A percentile compares a stretch with the other conserved stretches of the same genome.
These are phyloP conservation scores for Primulina eburnea DNA, from an alignment of 257 asterid species.

Conservation along the genomic window DNA sequence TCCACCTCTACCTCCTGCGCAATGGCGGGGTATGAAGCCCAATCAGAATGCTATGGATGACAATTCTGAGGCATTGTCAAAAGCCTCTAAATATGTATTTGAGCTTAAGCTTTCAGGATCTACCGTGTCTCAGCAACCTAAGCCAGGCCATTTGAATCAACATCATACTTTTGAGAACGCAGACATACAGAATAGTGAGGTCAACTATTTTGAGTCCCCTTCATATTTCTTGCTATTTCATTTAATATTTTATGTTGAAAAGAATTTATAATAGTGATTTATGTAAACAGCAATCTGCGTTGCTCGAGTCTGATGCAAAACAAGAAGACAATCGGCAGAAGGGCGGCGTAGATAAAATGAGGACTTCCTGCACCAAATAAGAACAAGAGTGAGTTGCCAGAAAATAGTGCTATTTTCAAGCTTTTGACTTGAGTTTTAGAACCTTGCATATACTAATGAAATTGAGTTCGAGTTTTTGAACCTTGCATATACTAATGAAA, in stretches of 20 bases:
- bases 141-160: constrained; percentile 64
- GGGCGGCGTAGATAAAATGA: constrained; percentile 55
- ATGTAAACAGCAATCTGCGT: constrained; percentile 40
- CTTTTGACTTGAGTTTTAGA: background rate
- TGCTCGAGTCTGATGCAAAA: constrained; percentile 36
- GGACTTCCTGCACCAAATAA: constrained; percentile 90
- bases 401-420: constrained; percentile 12
- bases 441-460: background rate
- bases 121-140: constrained; percentile 61
- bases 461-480: background rate
- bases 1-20: constrained; percentile 69
- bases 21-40: constrained; percentile 47
- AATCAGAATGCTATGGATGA: constrained; percentile 35
- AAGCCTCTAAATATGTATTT: constrained; percentile 37
- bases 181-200: constrained; percentile 56
- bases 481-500: background rate
- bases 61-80: constrained; percentile 25
- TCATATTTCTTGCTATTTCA: background rate
- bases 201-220: constrained; percentile 20
- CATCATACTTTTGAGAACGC: constrained; percentile 38
- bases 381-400: constrained; percentile 67
- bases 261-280: constrained; percentile 18
- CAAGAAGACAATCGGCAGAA: constrained; percentile 37
- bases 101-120: constrained; percentile 41
- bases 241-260: constrained; percentile 7